phyloP scores from a whole-genome alignment of 1,284 basidiomycete species.

The Sporisorium scitamineum region DNA sequence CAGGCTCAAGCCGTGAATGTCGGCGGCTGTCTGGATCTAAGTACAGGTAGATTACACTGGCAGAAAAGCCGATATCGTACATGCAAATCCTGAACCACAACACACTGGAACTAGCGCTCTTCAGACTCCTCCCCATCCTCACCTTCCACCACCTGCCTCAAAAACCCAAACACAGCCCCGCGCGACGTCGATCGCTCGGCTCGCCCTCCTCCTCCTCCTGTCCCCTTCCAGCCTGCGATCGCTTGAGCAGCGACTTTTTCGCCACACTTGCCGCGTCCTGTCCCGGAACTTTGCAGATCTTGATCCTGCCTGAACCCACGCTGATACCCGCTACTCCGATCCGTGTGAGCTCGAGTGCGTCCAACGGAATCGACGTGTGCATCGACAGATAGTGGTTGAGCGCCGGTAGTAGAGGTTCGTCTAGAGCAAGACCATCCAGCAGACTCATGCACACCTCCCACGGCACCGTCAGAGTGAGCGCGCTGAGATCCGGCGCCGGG shows the following conservation, averaged over 20 bases:
- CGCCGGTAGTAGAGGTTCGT: conserved; percentile 42
- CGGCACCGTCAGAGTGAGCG: conserved; percentile 45
- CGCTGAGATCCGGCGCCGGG: conserved; percentile 39
- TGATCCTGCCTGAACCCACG: conserved; percentile 44
- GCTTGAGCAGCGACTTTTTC: conserved; percentile 22
- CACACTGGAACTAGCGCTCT: too few species aligned
- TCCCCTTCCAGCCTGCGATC: background rate
- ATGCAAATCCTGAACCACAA: background rate
- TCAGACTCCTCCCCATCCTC: background rate
- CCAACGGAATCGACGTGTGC: conserved; percentile 51
- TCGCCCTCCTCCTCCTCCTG: conserved; percentile 14
- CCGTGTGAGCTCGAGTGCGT: conserved; percentile 32
- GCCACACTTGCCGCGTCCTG: conserved; percentile 10
- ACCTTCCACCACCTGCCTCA: conserved; percentile 37
- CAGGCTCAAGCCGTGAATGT: background rate
- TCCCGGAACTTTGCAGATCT: conserved; percentile 30
- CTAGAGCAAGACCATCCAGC: conserved; percentile 24
- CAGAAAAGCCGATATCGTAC: background rate
- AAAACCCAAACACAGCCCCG: conserved; percentile 39
- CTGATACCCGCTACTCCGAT: conserved; percentile 50
- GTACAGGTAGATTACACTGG: background rate
- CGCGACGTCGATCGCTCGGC: conserved; percentile 35
- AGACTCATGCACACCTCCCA: conserved; percentile 51
- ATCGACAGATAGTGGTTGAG: conserved; percentile 43
- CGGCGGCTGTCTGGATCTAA: too few species aligned